These are phyloP conservation scores for Suillus plorans DNA, from an alignment of 768 basidiomycete species.

Conservation along the genomic window DNA sequence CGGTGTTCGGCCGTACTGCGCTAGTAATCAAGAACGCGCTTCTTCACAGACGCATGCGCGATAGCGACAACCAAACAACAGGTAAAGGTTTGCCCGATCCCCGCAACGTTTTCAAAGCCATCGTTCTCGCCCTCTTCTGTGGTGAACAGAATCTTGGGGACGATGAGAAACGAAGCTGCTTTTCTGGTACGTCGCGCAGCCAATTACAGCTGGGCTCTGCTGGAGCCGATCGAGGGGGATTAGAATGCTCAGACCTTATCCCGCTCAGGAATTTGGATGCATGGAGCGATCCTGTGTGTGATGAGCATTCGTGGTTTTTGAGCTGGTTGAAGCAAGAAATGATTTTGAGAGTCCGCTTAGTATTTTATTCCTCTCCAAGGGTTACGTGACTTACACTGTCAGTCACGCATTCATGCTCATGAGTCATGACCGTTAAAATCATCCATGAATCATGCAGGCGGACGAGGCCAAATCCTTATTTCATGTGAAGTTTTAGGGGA, in stretches of 20 bases:
- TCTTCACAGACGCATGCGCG: neutral
- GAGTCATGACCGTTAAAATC: too few relatives aligned
- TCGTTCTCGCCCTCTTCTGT: neutral
- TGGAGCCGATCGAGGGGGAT: constrained; percentile 63
- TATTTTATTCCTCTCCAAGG: neutral
- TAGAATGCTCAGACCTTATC: constrained; percentile 73
- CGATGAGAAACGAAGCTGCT: neutral
- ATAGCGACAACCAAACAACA: neutral
- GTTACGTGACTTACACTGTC: too few relatives aligned
- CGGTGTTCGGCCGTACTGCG: too few relatives aligned
- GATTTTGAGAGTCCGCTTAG: neutral
- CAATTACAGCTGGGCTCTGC: constrained; percentile 45
- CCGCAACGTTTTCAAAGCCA: neutral
- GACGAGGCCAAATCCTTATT: too few relatives aligned
- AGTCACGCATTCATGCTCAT: too few relatives aligned
- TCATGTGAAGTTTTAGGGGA: too few relatives aligned
- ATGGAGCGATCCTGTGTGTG: constrained; percentile 42
- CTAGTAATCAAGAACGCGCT: neutral
- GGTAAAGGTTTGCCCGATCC: neutral
- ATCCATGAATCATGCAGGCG: too few relatives aligned
- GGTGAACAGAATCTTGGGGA: neutral
- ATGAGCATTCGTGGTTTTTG: constrained; percentile 72
- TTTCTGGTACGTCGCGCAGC: neutral
- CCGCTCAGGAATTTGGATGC: constrained; percentile 44
- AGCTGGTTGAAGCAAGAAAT: constrained; percentile 29